Evolutionary conservation across 1,139 yeast genomes (phyloP), one percentile per base, ranked within the genome.

Genomic region (Scheffersomyces quercinus): DNA sequence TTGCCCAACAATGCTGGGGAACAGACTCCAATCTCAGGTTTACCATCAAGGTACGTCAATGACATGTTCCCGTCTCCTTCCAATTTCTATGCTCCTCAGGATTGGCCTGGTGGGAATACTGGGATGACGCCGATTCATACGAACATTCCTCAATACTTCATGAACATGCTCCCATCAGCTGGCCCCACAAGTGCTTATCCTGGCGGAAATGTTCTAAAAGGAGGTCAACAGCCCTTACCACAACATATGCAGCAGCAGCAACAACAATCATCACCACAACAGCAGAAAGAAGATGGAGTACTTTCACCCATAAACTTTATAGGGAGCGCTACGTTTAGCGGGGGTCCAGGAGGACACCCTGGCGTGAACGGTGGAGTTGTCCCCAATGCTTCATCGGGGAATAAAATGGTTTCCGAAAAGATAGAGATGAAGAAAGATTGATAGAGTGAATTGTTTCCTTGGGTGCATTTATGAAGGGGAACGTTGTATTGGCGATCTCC

Each of bases 51-150:
- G 40, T 78, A 77, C 45, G 77, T 78, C 34, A 75, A 74, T 46
- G 83, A 79, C 52, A 68, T 79, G 55, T 79, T 79, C 56, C 82
- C 82, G 12, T 75, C 81, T 6, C 83, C 83, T 1, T 70, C 77
- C 8, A 78, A 72, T 42, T 75, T 78, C 48, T 77, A 73, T 43
- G 72, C 68, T 2, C 66, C 72, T 1, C 78, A 72, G 44, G 79
- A 73, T 43, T 73, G 78, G 79, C 54, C 64, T 5, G 59, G 59
- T 7, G 48, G 48, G 3, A 43, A 38, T 30, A 61, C 68, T 5
- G 75, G 75, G 1, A 68, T 72, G 60, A 69, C 76, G 0, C 76
- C 74, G 29, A 57, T 62, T 45, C 76, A 59, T 48, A 46, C 50
- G 15, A 47, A 41, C 12, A 38, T 51, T 2, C 47, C 52, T 4